Conservation (phyloP, 2,329 filamentous ascomycete species). For the Cytospora mali region DNA sequence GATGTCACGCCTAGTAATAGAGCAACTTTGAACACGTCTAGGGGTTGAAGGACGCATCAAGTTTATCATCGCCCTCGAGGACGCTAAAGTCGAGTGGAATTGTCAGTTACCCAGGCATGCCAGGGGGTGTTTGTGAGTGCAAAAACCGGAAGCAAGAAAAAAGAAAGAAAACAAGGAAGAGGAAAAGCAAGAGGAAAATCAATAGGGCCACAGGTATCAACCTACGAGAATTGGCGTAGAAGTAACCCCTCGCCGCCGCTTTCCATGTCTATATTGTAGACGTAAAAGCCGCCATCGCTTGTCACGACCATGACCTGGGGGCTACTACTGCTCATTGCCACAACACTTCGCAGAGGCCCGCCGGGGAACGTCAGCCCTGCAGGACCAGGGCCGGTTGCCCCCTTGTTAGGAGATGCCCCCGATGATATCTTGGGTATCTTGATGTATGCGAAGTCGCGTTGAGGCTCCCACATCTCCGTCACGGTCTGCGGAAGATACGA, state of each 20-base stretch:
- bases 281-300: conserved; percentile 91
- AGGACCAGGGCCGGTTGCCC: conserved; percentile 31
- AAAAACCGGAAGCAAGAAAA: too few relatives aligned
- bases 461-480: conserved; percentile 96
- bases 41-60: conserved; percentile 46
- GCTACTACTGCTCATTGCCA: conserved; percentile 92
- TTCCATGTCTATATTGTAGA: conserved; percentile 94
- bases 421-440: conserved; percentile 72
- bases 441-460: conserved; percentile 94
- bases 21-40: neutral
- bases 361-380: conserved; percentile 29
- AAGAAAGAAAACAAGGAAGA: too few relatives aligned
- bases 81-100: conserved; percentile 34
- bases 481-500: conserved; percentile 92
- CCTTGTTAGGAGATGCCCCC: conserved; percentile 35
- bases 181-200: too few relatives aligned
- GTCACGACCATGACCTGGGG: conserved; percentile 98
- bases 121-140: neutral
- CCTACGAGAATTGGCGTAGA: conserved; percentile 91
- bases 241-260: conserved; percentile 90
- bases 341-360: conserved; percentile 82
- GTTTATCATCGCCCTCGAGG: conserved; percentile 57
- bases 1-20: neutral
- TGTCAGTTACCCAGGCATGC: neutral
- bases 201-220: conserved; percentile 29